phyloP scores from a whole-genome alignment of 805 yeast genomes.

The Kuraishia hungarica region DNA sequence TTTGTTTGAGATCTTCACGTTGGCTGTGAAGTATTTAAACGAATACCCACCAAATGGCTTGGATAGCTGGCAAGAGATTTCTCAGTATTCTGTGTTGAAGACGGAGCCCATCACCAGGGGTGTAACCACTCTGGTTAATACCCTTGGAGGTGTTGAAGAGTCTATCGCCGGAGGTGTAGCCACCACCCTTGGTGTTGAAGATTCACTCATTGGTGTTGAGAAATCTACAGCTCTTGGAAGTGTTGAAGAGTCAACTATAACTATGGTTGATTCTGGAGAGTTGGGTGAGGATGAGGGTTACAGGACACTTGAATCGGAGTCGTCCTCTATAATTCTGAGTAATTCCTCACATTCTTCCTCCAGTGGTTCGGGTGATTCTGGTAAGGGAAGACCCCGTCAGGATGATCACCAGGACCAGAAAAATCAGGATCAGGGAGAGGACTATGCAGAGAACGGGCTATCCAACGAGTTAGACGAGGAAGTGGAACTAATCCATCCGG shows the following conservation, averaged over 20 bases:
- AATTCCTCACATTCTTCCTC: too few species aligned
- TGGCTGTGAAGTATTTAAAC: slow-evolving; percentile 9
- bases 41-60: slow-evolving; percentile 6
- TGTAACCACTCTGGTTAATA: too few species aligned
- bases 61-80: neutral
- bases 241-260: too few species aligned
- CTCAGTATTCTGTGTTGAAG: neutral
- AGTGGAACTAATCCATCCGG: neutral
- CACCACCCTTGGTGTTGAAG: too few species aligned
- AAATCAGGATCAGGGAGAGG: too few species aligned
- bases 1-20: slow-evolving; percentile 16
- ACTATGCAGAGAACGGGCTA: too few species aligned
- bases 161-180: too few species aligned
- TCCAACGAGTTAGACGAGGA: neutral
- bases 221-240: neutral
- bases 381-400: too few species aligned
- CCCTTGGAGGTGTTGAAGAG: neutral
- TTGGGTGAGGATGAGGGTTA: neutral
- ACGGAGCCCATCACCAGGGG: neutral
- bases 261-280: too few species aligned
- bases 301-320: neutral
- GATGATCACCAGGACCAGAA: too few species aligned
- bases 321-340: neutral
- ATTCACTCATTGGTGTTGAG: too few species aligned
- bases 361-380: too few species aligned